Percentiles rank a stretch among this genome's conserved stretches.
phyloP scores from a whole-genome alignment of 2,329 filamentous ascomycete genomes.

The Huntiella moniliformis region DNA sequence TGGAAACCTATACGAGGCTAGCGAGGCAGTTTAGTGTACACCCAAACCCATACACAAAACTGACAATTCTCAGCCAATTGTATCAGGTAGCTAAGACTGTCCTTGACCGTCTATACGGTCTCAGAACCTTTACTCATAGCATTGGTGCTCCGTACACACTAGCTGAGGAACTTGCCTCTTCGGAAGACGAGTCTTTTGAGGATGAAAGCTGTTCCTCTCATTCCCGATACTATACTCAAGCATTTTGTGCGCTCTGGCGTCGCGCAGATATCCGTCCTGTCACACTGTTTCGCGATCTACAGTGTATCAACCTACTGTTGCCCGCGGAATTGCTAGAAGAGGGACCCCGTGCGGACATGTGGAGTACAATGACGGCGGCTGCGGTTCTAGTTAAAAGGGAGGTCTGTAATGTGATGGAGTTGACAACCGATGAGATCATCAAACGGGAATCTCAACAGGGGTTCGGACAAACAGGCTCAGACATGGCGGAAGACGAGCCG shows the following conservation, averaged over 20 bases:
- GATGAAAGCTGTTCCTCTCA: background rate
- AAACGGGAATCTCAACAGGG: slow-evolving; percentile 28
- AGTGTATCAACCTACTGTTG: slow-evolving; percentile 52
- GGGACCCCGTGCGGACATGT: slow-evolving; percentile 53
- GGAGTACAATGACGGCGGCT: slow-evolving; percentile 77
- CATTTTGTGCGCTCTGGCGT: slow-evolving; percentile 48
- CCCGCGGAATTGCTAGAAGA: slow-evolving; percentile 40
- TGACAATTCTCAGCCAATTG: slow-evolving; percentile 66
- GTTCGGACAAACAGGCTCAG: too few relatives aligned
- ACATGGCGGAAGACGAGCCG: too few relatives aligned
- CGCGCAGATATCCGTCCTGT: slow-evolving; percentile 53
- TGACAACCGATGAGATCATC: slow-evolving; percentile 36
- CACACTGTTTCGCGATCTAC: slow-evolving; percentile 63
- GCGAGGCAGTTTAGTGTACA: slow-evolving; percentile 77
- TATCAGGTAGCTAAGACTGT: slow-evolving; percentile 66
- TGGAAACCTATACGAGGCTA: slow-evolving; percentile 58
- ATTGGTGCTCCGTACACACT: too few relatives aligned
- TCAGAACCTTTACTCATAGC: too few relatives aligned
- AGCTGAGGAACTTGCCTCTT: too few relatives aligned
- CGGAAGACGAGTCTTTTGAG: background rate
- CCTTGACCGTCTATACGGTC: slow-evolving; percentile 20
- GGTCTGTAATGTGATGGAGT: slow-evolving; percentile 60
- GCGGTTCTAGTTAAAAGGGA: slow-evolving; percentile 79
- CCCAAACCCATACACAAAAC: slow-evolving; percentile 70
- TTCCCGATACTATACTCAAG: slow-evolving; percentile 25